These are phyloP conservation scores for Mucor saturninus DNA, from an alignment of 371 early-diverging fungal genomes.

Conservation along the genomic window DNA sequence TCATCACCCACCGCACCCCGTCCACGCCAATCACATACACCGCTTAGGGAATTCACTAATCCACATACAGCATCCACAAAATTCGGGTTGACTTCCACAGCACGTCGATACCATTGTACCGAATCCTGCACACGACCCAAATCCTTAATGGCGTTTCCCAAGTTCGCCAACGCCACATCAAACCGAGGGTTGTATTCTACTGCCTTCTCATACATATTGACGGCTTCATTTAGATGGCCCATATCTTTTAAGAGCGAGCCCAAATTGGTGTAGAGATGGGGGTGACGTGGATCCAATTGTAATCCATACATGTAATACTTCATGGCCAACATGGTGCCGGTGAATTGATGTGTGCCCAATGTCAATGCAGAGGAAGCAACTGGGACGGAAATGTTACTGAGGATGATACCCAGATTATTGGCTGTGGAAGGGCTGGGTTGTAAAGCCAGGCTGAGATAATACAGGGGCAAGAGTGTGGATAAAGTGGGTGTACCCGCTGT, in stretches of 20 bases:
- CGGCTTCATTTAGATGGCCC: constrained; percentile 83
- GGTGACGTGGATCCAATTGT: constrained; percentile 81
- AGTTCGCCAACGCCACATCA: constrained; percentile 90
- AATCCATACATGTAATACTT: constrained; percentile 90
- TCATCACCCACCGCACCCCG: constrained; percentile 64
- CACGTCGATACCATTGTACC: constrained; percentile 83
- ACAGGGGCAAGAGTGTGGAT: constrained; percentile 74
- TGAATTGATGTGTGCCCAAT: constrained; percentile 20
- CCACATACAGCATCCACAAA: constrained; percentile 94
- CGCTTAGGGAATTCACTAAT: constrained; percentile 83
- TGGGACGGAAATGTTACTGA: constrained; percentile 72
- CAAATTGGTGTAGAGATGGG: constrained; percentile 89
- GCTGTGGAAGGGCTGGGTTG: constrained; percentile 88
- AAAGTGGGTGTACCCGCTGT: constrained; percentile 57
- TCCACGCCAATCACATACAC: constrained; percentile 91
- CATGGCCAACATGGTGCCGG: constrained; percentile 73
- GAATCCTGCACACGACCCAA: constrained; percentile 89
- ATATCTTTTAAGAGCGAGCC: constrained; percentile 89
- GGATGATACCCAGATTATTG: constrained; percentile 87
- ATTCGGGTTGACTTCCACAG: constrained; percentile 85
- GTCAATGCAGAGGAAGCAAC: constrained; percentile 56
- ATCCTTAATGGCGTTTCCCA: constrained; percentile 91
- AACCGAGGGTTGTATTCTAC: constrained; percentile 86
- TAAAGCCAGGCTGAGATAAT: constrained; percentile 82
- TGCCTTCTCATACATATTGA: constrained; percentile 88